Evolutionary conservation across 2,329 filamentous ascomycete genomes (phyloP).

Genomic region (Zymoseptoria passerinii): DNA sequence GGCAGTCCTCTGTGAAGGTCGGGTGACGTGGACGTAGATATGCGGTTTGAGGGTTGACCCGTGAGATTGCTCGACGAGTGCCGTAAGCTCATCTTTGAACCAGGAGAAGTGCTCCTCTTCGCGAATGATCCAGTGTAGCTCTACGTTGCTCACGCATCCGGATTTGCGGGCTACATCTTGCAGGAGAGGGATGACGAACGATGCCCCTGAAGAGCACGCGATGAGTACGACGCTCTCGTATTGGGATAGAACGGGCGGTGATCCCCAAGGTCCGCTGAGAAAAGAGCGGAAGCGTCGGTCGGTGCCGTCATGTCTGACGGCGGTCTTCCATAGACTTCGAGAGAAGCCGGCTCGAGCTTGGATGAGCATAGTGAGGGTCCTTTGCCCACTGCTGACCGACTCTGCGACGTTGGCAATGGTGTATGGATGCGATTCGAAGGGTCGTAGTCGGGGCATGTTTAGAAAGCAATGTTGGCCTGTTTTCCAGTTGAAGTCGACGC

Average conservation of each 20-base stretch:
- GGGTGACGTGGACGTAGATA: constrained; percentile 47
- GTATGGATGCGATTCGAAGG: constrained; percentile 57
- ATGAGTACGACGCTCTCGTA: constrained; percentile 55
- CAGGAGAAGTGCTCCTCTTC: constrained; percentile 18
- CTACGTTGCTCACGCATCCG: constrained; percentile 19
- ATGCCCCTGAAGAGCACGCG: constrained; percentile 52
- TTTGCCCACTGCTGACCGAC: constrained; percentile 32
- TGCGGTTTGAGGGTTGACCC: constrained; percentile 38
- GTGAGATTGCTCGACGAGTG: constrained; percentile 7
- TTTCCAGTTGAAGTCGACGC: constrained; percentile 50
- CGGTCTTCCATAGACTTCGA: constrained; percentile 19
- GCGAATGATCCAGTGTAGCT: constrained; percentile 26
- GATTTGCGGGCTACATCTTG: constrained; percentile 44
- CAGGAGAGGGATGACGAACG: constrained; percentile 49
- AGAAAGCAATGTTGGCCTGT: constrained; percentile 58
- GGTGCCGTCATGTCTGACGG: constrained; percentile 6
- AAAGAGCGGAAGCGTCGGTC: constrained; percentile 16
- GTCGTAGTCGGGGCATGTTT: constrained; percentile 45
- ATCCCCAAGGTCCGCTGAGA: constrained; percentile 26
- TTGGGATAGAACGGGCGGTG: constrained; percentile 39
- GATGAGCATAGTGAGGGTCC: constrained; percentile 19
- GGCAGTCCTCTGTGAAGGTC: not conserved
- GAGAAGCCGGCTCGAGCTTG: constrained; percentile 26
- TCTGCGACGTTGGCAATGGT: constrained; percentile 40
- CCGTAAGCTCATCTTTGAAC: constrained; percentile 14